Conservation (phyloP, 345 rosid species). For the Microcos paniculata region DNA sequence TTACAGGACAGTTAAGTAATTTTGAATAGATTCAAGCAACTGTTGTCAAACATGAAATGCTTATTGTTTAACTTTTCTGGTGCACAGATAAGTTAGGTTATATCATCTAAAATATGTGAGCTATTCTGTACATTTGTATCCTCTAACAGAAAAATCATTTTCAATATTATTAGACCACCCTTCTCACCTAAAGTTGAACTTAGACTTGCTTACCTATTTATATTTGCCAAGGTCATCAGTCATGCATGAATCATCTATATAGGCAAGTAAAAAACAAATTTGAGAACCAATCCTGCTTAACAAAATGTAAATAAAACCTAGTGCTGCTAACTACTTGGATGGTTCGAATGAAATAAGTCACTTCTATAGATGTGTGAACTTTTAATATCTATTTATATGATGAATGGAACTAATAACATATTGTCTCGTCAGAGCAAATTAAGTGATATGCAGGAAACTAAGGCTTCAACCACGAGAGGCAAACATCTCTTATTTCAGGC, state of each 20-base stretch:
- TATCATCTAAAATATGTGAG: slow-evolving; percentile 3
- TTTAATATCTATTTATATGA: not conserved
- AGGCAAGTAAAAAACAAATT: not conserved
- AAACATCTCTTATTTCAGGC: not conserved
- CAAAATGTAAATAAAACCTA: not conserved
- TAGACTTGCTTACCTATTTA: not conserved
- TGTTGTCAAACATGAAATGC: not conserved
- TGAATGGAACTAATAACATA: not conserved
- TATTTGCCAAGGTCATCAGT: not conserved
- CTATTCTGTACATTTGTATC: not conserved
- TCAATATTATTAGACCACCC: not conserved
- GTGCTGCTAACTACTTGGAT: not conserved
- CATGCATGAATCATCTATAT: not conserved
- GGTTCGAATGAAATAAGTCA: not conserved
- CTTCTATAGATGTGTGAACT: not conserved
- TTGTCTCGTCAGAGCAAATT: not conserved
- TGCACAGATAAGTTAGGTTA: not conserved
- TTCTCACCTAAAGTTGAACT: not conserved
- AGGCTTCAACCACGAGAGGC: not conserved
- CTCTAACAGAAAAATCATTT: not conserved
- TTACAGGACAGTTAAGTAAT: not conserved
- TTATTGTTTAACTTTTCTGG: not conserved
- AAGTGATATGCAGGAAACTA: not conserved
- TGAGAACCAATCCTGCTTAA: not conserved
- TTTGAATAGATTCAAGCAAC: slow-evolving; percentile 8